Evolutionary conservation across 371 early-diverging fungal genomes (phyloP).

Genomic region (Chytridiales sp.): DNA sequence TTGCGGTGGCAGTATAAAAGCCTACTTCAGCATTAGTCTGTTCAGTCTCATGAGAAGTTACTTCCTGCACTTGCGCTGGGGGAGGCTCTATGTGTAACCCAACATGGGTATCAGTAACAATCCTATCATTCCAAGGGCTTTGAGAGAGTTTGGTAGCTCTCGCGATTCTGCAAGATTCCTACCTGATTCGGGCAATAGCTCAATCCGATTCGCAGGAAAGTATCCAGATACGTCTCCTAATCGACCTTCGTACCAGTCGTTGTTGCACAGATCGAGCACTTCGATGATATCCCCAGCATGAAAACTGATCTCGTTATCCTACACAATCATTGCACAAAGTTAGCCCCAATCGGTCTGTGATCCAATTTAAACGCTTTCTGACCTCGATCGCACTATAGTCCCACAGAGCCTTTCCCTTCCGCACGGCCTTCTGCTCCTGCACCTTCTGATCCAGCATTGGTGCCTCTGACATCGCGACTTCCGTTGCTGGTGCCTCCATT

Average conservation of each 20-base stretch:
- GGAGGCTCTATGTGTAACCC: no score
- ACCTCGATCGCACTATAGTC: constrained; percentile 45
- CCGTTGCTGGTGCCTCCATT: no score
- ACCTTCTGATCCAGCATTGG: no score
- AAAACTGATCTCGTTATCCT: constrained; percentile 54
- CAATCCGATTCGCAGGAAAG: constrained; percentile 54
- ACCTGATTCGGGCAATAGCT: constrained; percentile 22
- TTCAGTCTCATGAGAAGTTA: no score
- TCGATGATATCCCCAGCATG: constrained; percentile 40
- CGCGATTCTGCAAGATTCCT: constrained; percentile 4
- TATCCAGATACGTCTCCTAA: constrained; percentile 32
- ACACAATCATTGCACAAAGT: no score
- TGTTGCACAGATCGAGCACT: constrained; percentile 48
- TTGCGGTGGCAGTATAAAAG: no score
- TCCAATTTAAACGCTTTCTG: neutral
- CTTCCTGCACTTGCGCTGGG: no score
- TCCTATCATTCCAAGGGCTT: no score
- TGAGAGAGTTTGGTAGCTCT: neutral
- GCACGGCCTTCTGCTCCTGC: no score
- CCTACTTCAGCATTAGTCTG: no score
- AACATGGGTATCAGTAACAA: no score
- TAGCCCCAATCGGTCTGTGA: neutral
- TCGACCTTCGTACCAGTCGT: constrained; percentile 56
- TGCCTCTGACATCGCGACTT: no score
- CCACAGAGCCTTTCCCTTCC: constrained; percentile 44